phyloP scores from a whole-genome alignment of 1,284 basidiomycete genomes.

The Acaromyces ingoldii region DNA sequence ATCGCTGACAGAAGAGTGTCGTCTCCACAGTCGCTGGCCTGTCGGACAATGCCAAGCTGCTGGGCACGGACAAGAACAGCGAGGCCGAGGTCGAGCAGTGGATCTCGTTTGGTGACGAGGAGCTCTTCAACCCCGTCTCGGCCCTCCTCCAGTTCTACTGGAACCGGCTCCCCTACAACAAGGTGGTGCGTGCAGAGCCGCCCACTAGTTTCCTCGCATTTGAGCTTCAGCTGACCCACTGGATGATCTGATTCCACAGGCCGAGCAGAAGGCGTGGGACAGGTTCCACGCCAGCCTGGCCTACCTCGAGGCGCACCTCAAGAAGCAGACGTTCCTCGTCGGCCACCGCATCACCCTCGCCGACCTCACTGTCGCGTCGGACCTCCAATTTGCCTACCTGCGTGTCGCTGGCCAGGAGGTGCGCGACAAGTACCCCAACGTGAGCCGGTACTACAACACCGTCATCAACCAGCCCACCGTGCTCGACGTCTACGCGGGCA shows the following conservation, averaged over 20 bases:
- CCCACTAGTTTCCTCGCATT: too few species aligned
- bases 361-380: slow-evolving; percentile 68
- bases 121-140: slow-evolving; percentile 52
- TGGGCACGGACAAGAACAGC: slow-evolving; percentile 59
- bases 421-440: slow-evolving; percentile 59
- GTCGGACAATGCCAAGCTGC: slow-evolving; percentile 64
- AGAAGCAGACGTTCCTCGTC: slow-evolving; percentile 80
- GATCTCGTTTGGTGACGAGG: slow-evolving; percentile 62
- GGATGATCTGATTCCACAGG: too few species aligned
- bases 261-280: slow-evolving; percentile 59
- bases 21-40: slow-evolving; percentile 63
- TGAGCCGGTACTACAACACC: slow-evolving; percentile 67
- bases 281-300: slow-evolving; percentile 57
- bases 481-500: slow-evolving; percentile 52
- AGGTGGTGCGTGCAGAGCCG: too few species aligned
- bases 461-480: slow-evolving; percentile 65
- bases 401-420: slow-evolving; percentile 31
- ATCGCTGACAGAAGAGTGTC: too few species aligned
- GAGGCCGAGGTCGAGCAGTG: slow-evolving; percentile 66
- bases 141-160: slow-evolving; percentile 15
- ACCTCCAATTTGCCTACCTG: slow-evolving; percentile 24
- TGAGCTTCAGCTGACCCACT: too few species aligned
- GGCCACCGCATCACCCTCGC: slow-evolving; percentile 90
- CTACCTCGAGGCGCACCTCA: slow-evolving; percentile 70
- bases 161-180: slow-evolving; percentile 43